Evolutionary conservation across 371 early-diverging fungal genomes (phyloP).

Genomic region (Mucor ambiguus): DNA sequence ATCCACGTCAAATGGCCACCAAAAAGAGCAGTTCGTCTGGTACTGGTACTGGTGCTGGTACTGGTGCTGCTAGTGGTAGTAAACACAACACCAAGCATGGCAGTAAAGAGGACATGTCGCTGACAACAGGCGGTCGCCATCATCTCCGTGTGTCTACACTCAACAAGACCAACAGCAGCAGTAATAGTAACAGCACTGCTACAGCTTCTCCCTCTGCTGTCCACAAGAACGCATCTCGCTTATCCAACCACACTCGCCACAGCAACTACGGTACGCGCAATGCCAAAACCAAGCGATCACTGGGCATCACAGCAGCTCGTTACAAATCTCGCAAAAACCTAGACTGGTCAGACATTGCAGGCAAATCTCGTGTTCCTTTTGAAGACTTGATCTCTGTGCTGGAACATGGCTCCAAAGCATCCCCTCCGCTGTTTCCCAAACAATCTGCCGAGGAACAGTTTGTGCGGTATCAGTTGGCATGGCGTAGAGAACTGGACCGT

Average conservation of each 20-base stretch:
- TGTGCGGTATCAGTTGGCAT: constrained; percentile 75
- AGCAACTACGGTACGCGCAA: constrained; percentile 19
- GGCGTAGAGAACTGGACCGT: constrained; percentile 76
- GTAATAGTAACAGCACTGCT: background rate
- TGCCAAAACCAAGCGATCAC: constrained; percentile 36
- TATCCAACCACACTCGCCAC: constrained; percentile 12
- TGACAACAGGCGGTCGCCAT: background rate
- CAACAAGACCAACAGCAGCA: background rate
- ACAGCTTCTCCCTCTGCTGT: background rate
- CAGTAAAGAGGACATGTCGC: background rate
- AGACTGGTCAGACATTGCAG: constrained; percentile 49
- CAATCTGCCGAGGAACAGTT: constrained; percentile 80
- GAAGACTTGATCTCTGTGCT: constrained; percentile 65
- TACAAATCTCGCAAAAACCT: constrained; percentile 45
- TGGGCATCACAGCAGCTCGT: constrained; percentile 51
- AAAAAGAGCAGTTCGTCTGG: background rate
- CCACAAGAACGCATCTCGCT: background rate
- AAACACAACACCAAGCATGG: background rate
- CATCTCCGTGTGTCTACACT: background rate
- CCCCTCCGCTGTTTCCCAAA: constrained; percentile 76
- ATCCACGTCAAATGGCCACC: background rate
- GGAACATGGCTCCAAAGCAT: constrained; percentile 65
- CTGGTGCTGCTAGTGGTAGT: too few species aligned
- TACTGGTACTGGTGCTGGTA: background rate
- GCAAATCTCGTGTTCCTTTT: constrained; percentile 55